These are phyloP conservation scores for Trametes versicolor DNA, from an alignment of 1,284 basidiomycete genomes.

Conservation along the genomic window DNA sequence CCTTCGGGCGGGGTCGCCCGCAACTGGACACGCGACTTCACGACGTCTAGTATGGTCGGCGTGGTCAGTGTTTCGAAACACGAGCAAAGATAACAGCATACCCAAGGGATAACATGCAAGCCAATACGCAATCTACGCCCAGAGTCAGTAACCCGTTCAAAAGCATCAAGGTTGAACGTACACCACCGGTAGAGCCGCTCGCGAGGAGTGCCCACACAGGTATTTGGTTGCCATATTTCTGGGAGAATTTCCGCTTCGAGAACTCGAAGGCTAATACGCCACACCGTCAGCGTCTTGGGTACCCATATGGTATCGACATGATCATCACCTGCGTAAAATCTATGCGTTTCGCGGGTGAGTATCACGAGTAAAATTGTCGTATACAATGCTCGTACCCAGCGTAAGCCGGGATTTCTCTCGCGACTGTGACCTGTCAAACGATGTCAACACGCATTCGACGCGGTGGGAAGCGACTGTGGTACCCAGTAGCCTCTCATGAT, in stretches of 20 bases:
- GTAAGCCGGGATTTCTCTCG: constrained; percentile 94
- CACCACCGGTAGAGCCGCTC: constrained; percentile 90
- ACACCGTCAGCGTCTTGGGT: neutral
- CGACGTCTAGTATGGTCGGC: constrained; percentile 68
- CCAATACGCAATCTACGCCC: constrained; percentile 87
- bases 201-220: constrained; percentile 92
- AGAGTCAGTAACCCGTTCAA: neutral
- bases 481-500: constrained; percentile 99
- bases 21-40: constrained; percentile 92
- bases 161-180: constrained; percentile 49
- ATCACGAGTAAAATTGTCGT: neutral
- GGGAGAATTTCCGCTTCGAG: constrained; percentile 81
- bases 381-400: constrained; percentile 68
- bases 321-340: constrained; percentile 76
- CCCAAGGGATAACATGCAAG: constrained; percentile 90
- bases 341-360: constrained; percentile 38
- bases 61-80: constrained; percentile 6
- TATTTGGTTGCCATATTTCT: constrained; percentile 69
- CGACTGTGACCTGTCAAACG: constrained; percentile 80
- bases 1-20: constrained; percentile 79
- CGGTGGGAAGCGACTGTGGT: neutral
- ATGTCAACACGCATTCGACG: neutral
- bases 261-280: constrained; percentile 81
- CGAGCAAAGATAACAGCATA: constrained; percentile 40
- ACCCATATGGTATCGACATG: neutral